Base-by-base conservation (phyloP, 2,329 filamentous ascomycete species). In the Sporothrix sp. region DNA sequence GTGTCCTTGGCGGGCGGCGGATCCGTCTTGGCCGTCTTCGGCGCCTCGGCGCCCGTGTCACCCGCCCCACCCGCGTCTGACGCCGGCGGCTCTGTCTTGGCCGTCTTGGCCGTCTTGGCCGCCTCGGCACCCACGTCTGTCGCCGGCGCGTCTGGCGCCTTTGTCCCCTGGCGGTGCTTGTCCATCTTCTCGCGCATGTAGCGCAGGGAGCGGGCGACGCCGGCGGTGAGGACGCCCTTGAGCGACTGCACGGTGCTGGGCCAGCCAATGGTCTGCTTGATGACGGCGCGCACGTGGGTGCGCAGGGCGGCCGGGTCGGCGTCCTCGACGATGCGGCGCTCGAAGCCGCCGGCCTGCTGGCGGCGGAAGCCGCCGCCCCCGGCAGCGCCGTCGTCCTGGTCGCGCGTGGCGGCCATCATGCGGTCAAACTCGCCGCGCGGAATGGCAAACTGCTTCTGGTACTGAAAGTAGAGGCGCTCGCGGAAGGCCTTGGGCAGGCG, bases 251-350 rank as follows among this genome's bases (percentile, higher is more conserved):
- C 82, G 2, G 87, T 88, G 60, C 88, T 93, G 1, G 93, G 90
- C 93, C 93, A 97, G 51, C 81, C 79, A 59, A 97, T 87, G 0
- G 94, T 97, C 63, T 85, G 85, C 62, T 82, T 84, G 61, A 98
- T 90, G 36, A 89, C 85, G 33, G 75, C 73, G 30, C 82, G 78
- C 16, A 97, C 80, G 58, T 84, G 82, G 23, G 78, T 71, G 37
- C 75, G 75, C n/a, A 97, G 71, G 58, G 85, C 79, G 18, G 75
- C 71, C 0, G 78, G 66, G 35, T 84, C 77, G 52, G 85, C 77
- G 52, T 85, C 84, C 40, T 74, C 72, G 0, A 85, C 89, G 58
- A 98, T 93, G 18, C 88, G 79, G 59, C 78, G 81, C 67, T 98
- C 93, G 58, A 98, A 97, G 1, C 79, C 78, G 40, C 89, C 87